These are phyloP conservation scores for Smithsoniella earleae DNA, from an alignment of 163 green algal genomes.

Conservation along the genomic window DNA sequence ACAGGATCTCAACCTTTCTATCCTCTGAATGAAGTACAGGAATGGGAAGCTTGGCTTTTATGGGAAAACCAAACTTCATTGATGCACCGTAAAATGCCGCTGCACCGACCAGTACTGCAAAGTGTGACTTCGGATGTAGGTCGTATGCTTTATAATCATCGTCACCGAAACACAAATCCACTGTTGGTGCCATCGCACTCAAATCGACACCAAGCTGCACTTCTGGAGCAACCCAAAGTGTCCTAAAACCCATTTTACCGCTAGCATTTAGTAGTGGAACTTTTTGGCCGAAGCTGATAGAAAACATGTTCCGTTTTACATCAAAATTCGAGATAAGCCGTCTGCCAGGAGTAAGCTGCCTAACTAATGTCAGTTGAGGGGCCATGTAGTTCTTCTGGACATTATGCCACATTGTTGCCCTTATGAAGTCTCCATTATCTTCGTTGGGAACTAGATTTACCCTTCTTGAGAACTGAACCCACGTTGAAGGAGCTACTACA, in stretches of 20 bases:
- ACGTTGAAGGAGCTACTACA: not conserved
- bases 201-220: not conserved
- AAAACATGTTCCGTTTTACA: not conserved
- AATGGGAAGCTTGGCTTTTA: not conserved
- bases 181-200: not conserved
- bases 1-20: not conserved
- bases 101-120: not conserved
- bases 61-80: slow-evolving; percentile 27
- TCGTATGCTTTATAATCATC: not conserved
- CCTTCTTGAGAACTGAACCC: not conserved
- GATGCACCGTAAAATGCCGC: not conserved
- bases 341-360: not conserved
- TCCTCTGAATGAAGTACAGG: not conserved
- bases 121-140: not conserved
- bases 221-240: not conserved
- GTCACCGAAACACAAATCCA: not conserved
- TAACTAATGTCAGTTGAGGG: not conserved
- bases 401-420: not conserved
- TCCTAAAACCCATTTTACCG: not conserved
- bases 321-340: slow-evolving; percentile 9
- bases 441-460: not conserved
- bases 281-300: not conserved
- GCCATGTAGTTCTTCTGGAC: not conserved
- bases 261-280: not conserved
- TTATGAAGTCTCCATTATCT: slow-evolving; percentile 10